These are phyloP conservation scores for Dipodascopsis uninucleata DNA, from an alignment of 805 yeast species.

Conservation along the genomic window DNA sequence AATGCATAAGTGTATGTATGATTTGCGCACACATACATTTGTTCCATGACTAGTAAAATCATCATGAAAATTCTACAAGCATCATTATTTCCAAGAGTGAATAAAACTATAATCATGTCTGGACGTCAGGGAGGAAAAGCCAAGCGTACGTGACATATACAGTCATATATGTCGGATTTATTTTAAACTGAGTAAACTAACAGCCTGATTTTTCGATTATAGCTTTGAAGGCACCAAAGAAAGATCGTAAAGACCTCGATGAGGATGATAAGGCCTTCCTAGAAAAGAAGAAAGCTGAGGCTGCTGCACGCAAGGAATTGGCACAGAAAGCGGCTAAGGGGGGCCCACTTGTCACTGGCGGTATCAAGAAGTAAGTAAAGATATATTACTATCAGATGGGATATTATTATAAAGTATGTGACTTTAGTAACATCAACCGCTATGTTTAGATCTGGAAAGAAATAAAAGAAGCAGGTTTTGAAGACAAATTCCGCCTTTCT, in stretches of 20 bases:
- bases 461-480: no score
- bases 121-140: conserved; percentile 98
- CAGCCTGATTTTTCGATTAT: conserved; percentile 31
- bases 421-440: no score
- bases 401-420: background rate
- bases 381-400: no score
- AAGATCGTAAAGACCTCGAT: conserved; percentile 65
- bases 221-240: conserved; percentile 74
- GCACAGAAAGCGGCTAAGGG: conserved; percentile 82
- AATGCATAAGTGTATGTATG: no score
- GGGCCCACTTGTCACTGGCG: conserved; percentile 90
- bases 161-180: no score
- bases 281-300: conserved; percentile 92
- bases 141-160: conserved; percentile 58
- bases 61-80: background rate
- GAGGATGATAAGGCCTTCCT: conserved; percentile 89
- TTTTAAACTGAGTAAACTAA: background rate
- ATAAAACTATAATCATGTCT: conserved; percentile 55
- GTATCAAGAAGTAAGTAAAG: conserved; percentile 72
- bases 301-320: conserved; percentile 87
- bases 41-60: background rate
- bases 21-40: no score
- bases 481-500: no score
- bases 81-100: no score
- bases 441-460: conserved; percentile 28